Evolutionary conservation across 768 basidiomycete species (phyloP), one percentile per base, ranked within the genome.

Genomic region (Boletus subparvulus): DNA sequence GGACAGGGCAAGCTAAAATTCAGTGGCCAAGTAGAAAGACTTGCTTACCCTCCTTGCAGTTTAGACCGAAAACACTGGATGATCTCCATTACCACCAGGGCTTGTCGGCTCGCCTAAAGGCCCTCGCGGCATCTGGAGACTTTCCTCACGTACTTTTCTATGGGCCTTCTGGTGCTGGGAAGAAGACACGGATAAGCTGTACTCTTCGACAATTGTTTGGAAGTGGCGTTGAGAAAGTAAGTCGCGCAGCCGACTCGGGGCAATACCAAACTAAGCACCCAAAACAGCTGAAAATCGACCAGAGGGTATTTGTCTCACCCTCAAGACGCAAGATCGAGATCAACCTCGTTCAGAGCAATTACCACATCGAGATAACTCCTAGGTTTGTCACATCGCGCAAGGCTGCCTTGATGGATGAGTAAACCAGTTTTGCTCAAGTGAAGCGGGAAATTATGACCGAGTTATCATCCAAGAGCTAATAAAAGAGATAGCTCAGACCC

Each of bases 101-200:
- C 41, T 84, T 99, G 33, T 92, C 94, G 19, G 78, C 81, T 24
- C 83, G 96, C 26, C 77, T 98, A 33, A 82, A 81, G 58, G 88
- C 94, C 3, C 77, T 98, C 59, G 88, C 95, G 0, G 82, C 85
- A 1, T 88, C 92, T 1, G 92, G 92, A 1, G 95, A 98, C 77
- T 98, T 99, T 69, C 96, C 96, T 9, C 96, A 99, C 70, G 87
- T 97, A 77, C 83, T 99, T 2, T 96, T 98, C 77, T 99, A 98
- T 67, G 96, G 96, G 0, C 96, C 96, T 10, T 92, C 92, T 5
- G 96, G 96, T 21, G 94, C 96, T 14, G 96, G 96, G 16, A 98
- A 98, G 79, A 99, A 99, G 82, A 98, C 96, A 43, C 81, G 96
- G 37, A 94, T 98, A 64, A 87, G 88, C 63, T 92, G 90, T 59